phyloP scores from a whole-genome alignment of 2,329 filamentous ascomycete genomes.

The Chaetomium sp. region DNA sequence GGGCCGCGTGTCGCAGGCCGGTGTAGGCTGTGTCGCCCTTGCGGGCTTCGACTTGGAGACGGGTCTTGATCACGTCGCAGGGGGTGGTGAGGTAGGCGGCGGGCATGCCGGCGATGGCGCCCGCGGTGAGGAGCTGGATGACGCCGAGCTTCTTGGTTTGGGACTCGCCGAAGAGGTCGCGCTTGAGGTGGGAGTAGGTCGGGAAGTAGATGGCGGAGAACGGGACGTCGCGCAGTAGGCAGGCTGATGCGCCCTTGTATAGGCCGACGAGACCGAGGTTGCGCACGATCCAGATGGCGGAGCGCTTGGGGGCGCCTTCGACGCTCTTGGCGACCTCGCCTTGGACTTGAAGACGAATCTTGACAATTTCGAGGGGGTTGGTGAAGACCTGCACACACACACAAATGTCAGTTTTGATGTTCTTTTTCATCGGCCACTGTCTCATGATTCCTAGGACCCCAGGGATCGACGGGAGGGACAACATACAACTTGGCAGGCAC shows the following conservation, averaged over 20 bases:
- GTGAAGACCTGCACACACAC: constrained; percentile 68
- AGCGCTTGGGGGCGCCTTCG: constrained; percentile 76
- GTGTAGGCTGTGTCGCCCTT: constrained; percentile 90
- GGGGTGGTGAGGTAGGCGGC: constrained; percentile 93
- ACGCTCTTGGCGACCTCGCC: constrained; percentile 88
- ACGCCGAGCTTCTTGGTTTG: constrained; percentile 82
- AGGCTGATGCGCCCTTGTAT: constrained; percentile 95
- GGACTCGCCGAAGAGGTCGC: constrained; percentile 87
- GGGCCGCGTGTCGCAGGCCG: constrained; percentile 76
- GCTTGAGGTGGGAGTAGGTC: constrained; percentile 89
- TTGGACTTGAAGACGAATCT: constrained; percentile 96
- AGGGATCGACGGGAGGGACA: background rate
- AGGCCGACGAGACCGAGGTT: constrained; percentile 90
- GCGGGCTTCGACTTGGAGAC: constrained; percentile 91
- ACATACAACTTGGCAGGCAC: constrained; percentile 92
- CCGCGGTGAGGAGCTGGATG: constrained; percentile 83
- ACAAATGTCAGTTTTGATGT: constrained; percentile 7
- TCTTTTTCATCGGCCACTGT: background rate
- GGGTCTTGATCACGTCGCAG: constrained; percentile 98
- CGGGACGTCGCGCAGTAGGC: constrained; percentile 89
- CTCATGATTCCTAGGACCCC: too few relatives aligned
- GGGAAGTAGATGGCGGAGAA: constrained; percentile 99
- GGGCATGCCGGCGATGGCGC: constrained; percentile 89
- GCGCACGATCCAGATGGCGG: constrained; percentile 94
- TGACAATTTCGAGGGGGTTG: constrained; percentile 97